Evolutionary conservation across 2,329 filamentous ascomycete genomes (phyloP).

Genomic region (Ophiostoma triangulosporum): DNA sequence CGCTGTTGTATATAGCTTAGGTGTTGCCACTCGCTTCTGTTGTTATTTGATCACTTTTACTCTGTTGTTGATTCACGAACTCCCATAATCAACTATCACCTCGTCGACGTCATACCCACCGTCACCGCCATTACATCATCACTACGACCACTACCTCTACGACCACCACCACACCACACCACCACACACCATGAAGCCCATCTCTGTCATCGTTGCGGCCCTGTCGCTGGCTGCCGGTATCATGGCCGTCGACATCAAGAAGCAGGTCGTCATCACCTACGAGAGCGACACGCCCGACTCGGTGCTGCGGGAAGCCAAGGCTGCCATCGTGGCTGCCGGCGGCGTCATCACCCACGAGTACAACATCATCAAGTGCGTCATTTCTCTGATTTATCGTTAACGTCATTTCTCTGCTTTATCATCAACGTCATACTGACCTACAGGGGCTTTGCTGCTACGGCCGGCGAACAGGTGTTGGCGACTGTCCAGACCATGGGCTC

Average conservation of each 20-base stretch:
- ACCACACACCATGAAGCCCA: slow-evolving; percentile 57
- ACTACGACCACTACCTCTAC: not conserved
- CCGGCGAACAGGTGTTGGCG: slow-evolving; percentile 55
- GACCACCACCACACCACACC: not conserved
- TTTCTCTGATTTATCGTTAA: not conserved
- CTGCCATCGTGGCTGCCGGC: slow-evolving; percentile 54
- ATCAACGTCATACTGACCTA: slow-evolving; percentile 19
- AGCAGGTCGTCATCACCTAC: slow-evolving; percentile 69
- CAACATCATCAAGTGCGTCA: slow-evolving; percentile 48
- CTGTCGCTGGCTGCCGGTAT: slow-evolving; percentile 45
- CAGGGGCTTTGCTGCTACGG: slow-evolving; percentile 67
- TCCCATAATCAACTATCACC: too few species aligned
- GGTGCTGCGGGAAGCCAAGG: slow-evolving; percentile 57
- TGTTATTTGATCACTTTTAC: too few species aligned
- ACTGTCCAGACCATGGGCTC: slow-evolving; percentile 49
- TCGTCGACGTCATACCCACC: slow-evolving; percentile 1
- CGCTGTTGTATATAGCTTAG: too few species aligned
- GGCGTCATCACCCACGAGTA: slow-evolving; percentile 72
- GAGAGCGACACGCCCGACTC: slow-evolving; percentile 52
- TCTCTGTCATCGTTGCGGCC: slow-evolving; percentile 37
- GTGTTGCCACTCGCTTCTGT: too few species aligned
- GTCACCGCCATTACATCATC: not conserved
- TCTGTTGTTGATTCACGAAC: too few species aligned
- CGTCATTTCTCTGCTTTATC: too few species aligned
- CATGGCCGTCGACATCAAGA: slow-evolving; percentile 50